These are phyloP conservation scores for Neurospora intermedia DNA, from an alignment of 495 filamentous ascomycete genomes.

Conservation along the genomic window DNA sequence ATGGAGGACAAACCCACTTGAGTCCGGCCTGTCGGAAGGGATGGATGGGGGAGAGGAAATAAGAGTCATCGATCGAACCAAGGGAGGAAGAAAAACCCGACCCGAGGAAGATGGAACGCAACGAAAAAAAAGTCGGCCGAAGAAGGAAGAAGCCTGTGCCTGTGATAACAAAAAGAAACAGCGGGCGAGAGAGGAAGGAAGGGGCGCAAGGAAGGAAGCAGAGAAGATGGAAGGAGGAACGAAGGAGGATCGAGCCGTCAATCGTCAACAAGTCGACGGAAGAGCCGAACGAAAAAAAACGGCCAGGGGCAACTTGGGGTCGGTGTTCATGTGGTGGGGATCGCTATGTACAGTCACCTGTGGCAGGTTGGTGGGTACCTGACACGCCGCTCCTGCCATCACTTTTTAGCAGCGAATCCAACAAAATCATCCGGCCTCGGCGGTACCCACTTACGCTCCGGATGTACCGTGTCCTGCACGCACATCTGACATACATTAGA, in stretches of 20 bases:
- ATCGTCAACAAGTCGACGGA: not conserved
- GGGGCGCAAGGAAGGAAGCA: too few relatives aligned
- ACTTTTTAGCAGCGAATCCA: not conserved
- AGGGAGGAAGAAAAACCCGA: not conserved
- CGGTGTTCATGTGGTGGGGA: not conserved
- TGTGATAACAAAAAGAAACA: not conserved
- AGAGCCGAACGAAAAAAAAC: not conserved
- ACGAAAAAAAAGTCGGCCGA: not conserved
- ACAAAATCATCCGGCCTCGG: not conserved
- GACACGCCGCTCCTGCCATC: not conserved
- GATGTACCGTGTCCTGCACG: not conserved
- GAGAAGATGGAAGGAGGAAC: not conserved
- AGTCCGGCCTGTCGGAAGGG: constrained; percentile 5
- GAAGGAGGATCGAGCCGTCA: not conserved
- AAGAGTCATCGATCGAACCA: not conserved
- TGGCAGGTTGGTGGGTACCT: constrained; percentile 2
- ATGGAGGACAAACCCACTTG: constrained; percentile 1
- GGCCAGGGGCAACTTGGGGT: not conserved
- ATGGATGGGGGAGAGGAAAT: not conserved
- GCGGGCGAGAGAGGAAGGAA: too few relatives aligned
- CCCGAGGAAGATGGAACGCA: not conserved
- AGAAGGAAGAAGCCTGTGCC: not conserved
- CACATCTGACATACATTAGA: not conserved
- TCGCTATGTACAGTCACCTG: not conserved
- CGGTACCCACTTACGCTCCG: not conserved